Evolutionary conservation across 148 eudicot genomes (phyloP), one percentile per base, ranked within the genome.

Genomic region (Silene conica): DNA sequence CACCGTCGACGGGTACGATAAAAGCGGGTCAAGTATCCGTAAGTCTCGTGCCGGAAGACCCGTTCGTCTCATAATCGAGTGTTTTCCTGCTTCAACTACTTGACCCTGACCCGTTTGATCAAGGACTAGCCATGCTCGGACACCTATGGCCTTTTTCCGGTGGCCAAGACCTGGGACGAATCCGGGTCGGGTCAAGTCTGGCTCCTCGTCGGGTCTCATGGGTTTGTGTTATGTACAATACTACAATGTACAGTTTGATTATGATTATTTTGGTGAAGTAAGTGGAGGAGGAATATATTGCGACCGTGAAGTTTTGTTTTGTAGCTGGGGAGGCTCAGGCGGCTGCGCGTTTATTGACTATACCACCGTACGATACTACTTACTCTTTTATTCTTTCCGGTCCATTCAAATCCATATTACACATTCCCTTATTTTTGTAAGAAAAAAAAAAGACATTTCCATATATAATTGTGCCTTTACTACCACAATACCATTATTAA

Each of bases 21-120:
- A 77, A 0, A 92, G 82, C 65, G 98, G 98, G 83, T 95, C 98
- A 5, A 95, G 87, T 71, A 92, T 87, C 73, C 98, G 86, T 6
- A 95, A 82, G 81, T 95, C 97, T 6, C 98, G 96, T 15, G 96
- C 98, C 41, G 98, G 98, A 0, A 95, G 87, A 13, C 96, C 96
- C 9, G 98, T 95, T 1, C 89, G 80, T 6, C 96, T 82, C 98
- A 95, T 95, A 83, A 92, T 87, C 0, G 97, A 85, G 76, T 95
- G 98, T 64, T 95, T 95, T 0, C 98, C 98, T 41, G 87, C 97
- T 80, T 92, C 96, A 13, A 85, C 85, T 3, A 90, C 88, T 61
- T 90, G 90, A 59, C 87, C 86, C 43, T 88, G 90, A 13, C 98
- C 96, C 38, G 87, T 72, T 11, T 96, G 82, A 76, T 94, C 96